These are phyloP conservation scores for Globisporangium viniferum DNA, from an alignment of 352 stramenopile species.

Conservation along the genomic window DNA sequence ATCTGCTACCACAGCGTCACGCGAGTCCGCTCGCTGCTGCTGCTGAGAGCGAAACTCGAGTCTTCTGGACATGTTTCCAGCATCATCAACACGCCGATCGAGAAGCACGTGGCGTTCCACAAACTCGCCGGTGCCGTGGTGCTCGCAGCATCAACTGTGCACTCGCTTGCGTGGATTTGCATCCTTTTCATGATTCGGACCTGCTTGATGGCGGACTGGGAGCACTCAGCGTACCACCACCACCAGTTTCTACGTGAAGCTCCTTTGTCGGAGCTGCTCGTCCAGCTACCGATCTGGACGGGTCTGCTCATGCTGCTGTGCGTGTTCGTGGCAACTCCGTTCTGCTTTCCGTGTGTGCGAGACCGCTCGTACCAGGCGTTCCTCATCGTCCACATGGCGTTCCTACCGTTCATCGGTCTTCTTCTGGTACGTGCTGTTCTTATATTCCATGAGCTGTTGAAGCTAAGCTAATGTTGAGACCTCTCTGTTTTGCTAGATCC, in stretches of 20 bases:
- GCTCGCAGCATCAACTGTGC: slow-evolving; percentile 25
- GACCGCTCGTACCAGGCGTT: slow-evolving; percentile 28
- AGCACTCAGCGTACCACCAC: slow-evolving; percentile 17
- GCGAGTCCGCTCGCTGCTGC: slow-evolving; percentile 11
- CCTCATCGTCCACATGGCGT: slow-evolving; percentile 23
- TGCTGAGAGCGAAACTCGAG: background rate
- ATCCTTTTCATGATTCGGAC: slow-evolving; percentile 23
- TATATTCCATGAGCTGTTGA: background rate
- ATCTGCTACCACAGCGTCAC: slow-evolving; percentile 32
- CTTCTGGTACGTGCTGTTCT: slow-evolving; percentile 21
- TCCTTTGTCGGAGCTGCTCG: slow-evolving; percentile 9
- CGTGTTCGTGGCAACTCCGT: slow-evolving; percentile 24
- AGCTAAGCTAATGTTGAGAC: no score
- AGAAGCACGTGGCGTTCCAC: slow-evolving; percentile 38
- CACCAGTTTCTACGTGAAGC: slow-evolving; percentile 20
- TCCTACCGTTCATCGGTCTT: slow-evolving; percentile 30
- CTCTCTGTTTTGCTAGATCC: slow-evolving; percentile 22
- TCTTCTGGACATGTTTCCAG: background rate
- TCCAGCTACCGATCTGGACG: slow-evolving; percentile 37
- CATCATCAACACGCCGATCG: slow-evolving; percentile 16
- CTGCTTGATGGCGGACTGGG: slow-evolving; percentile 21
- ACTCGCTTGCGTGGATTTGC: slow-evolving; percentile 32
- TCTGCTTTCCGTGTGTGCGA: slow-evolving; percentile 19
- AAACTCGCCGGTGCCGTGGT: slow-evolving; percentile 29
- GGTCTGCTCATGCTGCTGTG: slow-evolving; percentile 33